Percentiles rank a stretch among this genome's conserved stretches.
These are phyloP conservation scores for Paxillus involutus DNA, from an alignment of 768 basidiomycete species.

Conservation along the genomic window DNA sequence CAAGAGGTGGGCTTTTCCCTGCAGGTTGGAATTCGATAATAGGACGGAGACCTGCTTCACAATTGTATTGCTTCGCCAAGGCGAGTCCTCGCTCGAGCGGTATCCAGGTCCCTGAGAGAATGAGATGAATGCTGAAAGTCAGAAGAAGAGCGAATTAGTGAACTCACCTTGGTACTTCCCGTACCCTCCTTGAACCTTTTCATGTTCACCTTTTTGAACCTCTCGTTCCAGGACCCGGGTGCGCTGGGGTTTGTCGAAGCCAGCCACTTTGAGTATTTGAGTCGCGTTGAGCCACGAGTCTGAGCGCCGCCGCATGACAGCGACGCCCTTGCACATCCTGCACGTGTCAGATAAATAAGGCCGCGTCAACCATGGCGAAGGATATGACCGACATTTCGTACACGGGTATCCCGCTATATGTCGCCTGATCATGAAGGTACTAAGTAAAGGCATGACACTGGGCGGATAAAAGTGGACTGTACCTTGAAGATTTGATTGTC, in stretches of 20 bases:
- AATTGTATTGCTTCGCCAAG: conserved; percentile 91
- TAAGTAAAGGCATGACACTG: neutral
- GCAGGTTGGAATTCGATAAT: conserved; percentile 94
- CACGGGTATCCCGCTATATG: conserved; percentile 90
- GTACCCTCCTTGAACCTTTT: conserved; percentile 99
- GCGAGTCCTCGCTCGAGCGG: conserved; percentile 87
- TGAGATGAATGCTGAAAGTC: neutral
- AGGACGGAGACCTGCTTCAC: conserved; percentile 81
- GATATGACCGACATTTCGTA: conserved; percentile 76
- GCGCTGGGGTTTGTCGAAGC: conserved; percentile 98
- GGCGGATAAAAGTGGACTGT: neutral
- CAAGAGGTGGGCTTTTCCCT: conserved; percentile 88
- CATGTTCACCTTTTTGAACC: conserved; percentile 97
- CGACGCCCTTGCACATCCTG: conserved; percentile 94
- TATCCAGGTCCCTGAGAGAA: conserved; percentile 90
- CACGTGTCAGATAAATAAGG: conserved; percentile 39
- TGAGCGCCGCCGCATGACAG: conserved; percentile 94
- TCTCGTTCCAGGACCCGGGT: conserved; percentile 97
- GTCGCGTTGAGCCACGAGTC: conserved; percentile 99
- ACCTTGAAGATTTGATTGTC: conserved; percentile 91
- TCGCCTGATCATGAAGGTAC: conserved; percentile 53
- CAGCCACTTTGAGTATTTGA: conserved; percentile 97
- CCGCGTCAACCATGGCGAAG: conserved; percentile 35
- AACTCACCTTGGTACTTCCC: conserved; percentile 97
- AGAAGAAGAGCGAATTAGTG: conserved; percentile 7